Base-by-base conservation (phyloP, 2,329 filamentous ascomycete species). In the Gaeumannomyces tritici region DNA sequence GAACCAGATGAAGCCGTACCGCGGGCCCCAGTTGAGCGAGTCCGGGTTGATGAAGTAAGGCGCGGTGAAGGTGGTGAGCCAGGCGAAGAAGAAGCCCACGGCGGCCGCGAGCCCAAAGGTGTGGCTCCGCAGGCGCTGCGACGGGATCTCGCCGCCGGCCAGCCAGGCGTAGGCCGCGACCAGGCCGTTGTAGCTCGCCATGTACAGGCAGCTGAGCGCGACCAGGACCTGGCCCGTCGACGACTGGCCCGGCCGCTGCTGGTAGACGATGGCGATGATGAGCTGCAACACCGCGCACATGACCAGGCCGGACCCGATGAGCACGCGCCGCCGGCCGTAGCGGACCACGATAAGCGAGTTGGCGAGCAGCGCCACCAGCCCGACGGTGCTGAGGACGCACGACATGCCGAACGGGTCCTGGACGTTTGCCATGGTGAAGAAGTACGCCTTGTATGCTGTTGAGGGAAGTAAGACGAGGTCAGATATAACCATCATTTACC, bases 371-470 rank as follows among this genome's bases (percentile, higher is more conserved):
- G 79, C 79, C 28, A 79, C 62, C 24, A 83, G 75, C 28, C 79
- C 79, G 57, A 81, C 73, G 8, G 75, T 74, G 64, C 73, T 77
- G 7, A 83, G 74, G 26, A 82, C 79, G 66, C 78, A 80, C 62
- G 75, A 75, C 73, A 82, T 83, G 63, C 77, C 76, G 68, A 83
- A 83, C 8, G 80, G 75, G 57, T 79, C 73, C 8, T 75, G 70
- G 18, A 83, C 77, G 55, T 75, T 73, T 26, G 79, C 79, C 78
- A 83, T 82, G 64, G 78, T 75, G 69, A 83, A 80, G 73, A 83
- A 83, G 70, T 83, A 83, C 9, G 80, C 80, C 55, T 75, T 73
- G 66, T 78, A 79, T 2, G 76, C 79, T 51, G 42, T 51, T n/a
- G 21, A 2, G 31, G 31, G 9, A 35, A 35, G 15, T 1, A 47